These are phyloP conservation scores for Podaxis rugospora DNA, from an alignment of 768 basidiomycete species.

Conservation along the genomic window DNA sequence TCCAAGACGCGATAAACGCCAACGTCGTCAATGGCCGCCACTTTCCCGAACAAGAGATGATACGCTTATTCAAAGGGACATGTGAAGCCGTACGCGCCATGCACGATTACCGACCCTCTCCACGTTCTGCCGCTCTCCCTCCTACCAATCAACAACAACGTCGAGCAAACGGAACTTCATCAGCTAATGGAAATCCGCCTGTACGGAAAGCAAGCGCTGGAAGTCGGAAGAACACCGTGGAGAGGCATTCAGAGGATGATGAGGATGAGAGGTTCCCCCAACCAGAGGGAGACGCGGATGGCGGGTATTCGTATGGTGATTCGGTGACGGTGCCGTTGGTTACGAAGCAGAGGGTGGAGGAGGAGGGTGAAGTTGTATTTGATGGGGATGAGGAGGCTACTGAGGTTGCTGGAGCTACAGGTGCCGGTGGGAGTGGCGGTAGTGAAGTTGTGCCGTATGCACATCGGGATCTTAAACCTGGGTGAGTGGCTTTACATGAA, in stretches of 20 bases:
- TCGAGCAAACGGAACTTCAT: neutral
- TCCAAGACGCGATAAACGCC: constrained; percentile 91
- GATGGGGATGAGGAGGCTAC: constrained; percentile 75
- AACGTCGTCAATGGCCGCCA: constrained; percentile 78
- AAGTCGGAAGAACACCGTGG: constrained; percentile 19
- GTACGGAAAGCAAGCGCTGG: constrained; percentile 5
- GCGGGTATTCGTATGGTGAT: constrained; percentile 66
- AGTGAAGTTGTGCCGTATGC: constrained; percentile 81
- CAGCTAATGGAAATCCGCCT: constrained; percentile 13
- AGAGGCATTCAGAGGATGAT: constrained; percentile 44
- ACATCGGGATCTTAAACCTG: constrained; percentile 95
- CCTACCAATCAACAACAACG: constrained; percentile 9
- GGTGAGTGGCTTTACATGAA: constrained; percentile 42
- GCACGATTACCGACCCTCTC: constrained; percentile 75
- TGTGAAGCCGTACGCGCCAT: constrained; percentile 93
- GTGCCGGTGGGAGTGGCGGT: constrained; percentile 35
- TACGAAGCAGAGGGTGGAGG: constrained; percentile 44
- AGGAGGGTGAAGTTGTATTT: constrained; percentile 63
- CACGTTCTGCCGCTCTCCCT: constrained; percentile 28
- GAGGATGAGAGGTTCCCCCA: constrained; percentile 71
- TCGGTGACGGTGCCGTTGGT: constrained; percentile 52
- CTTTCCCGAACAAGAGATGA: constrained; percentile 85
- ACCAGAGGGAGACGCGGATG: constrained; percentile 70
- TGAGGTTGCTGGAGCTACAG: constrained; percentile 28
- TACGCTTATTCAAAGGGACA: constrained; percentile 88